Conservation (phyloP, 768 basidiomycete genomes). For the Dioszegia crocea region DNA sequence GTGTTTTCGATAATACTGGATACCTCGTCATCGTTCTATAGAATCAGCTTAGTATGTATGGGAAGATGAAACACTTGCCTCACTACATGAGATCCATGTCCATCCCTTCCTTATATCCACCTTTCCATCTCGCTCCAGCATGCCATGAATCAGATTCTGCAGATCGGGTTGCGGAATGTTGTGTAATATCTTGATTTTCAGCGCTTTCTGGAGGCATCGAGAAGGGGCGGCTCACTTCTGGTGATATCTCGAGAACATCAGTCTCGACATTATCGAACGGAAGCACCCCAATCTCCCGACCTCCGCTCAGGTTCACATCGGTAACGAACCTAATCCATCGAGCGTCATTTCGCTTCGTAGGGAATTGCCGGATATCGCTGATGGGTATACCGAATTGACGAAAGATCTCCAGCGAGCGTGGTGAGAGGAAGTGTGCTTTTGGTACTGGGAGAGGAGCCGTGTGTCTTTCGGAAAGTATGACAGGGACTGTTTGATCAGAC, state of each 20-base stretch:
- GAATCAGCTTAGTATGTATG: background rate
- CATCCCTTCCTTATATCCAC: constrained; percentile 8
- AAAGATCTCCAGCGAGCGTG: constrained; percentile 9
- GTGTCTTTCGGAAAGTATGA: constrained; percentile 8
- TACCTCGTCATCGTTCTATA: background rate
- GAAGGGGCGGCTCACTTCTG: background rate
- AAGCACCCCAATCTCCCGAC: constrained; percentile 5
- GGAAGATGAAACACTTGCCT: background rate
- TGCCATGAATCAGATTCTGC: background rate
- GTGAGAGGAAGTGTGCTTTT: constrained; percentile 11
- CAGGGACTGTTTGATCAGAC: constrained; percentile 1
- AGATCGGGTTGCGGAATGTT: constrained; percentile 17
- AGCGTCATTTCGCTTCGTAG: constrained; percentile 9
- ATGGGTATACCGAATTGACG: constrained; percentile 9
- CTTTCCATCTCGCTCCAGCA: constrained; percentile 3
- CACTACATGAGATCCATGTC: constrained; percentile 8
- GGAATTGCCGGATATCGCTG: constrained; percentile 1
- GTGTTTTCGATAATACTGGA: constrained; percentile 5
- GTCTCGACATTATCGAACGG: constrained; percentile 9
- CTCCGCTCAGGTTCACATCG: constrained; percentile 3
- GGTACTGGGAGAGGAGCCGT: constrained; percentile 4
- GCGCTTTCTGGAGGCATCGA: background rate
- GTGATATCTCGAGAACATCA: constrained; percentile 4
- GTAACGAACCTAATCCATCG: constrained; percentile 11
- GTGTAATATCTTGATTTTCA: constrained; percentile 16